These are phyloP conservation scores for Nannochloropsis salina DNA, from an alignment of 108 stramenopile species.

Conservation along the genomic window DNA sequence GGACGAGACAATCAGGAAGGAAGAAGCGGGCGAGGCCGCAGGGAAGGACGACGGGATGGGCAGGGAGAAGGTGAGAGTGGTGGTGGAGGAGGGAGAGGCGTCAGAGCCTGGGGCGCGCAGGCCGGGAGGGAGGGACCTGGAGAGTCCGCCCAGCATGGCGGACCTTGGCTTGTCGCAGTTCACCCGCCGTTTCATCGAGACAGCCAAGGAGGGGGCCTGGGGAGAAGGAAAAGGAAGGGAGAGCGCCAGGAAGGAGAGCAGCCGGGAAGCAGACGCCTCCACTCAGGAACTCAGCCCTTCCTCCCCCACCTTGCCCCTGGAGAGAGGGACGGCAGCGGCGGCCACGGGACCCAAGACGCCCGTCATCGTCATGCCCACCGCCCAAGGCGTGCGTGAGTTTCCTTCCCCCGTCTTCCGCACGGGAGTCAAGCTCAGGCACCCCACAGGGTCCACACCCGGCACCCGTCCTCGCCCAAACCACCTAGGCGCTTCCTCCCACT, in stretches of 20 bases:
- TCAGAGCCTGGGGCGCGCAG: not conserved
- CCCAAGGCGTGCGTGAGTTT: not conserved
- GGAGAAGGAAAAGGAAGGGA: not conserved
- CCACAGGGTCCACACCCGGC: not conserved
- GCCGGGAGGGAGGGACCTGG: not conserved
- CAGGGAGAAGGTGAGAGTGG: not conserved
- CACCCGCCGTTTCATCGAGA: not conserved
- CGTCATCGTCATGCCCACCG: not conserved
- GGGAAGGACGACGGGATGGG: not conserved
- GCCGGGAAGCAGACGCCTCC: not conserved
- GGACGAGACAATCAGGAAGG: not conserved
- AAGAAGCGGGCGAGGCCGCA: not conserved
- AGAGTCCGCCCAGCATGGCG: not conserved
- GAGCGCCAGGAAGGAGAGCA: not conserved
- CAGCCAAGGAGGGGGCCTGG: not conserved
- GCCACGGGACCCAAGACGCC: not conserved
- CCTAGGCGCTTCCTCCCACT: not conserved
- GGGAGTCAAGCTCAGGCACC: slow-evolving; percentile 16
- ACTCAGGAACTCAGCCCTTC: not conserved
- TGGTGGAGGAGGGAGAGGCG: not conserved
- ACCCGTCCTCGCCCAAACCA: not conserved
- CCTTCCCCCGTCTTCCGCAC: slow-evolving; percentile 3
- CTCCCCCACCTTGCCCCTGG: slow-evolving; percentile 6
- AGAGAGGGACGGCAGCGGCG: not conserved
- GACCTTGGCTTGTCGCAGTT: not conserved